Base-by-base conservation (phyloP, 2,329 filamentous ascomycete genomes). In the Verticillium klebahnii region DNA sequence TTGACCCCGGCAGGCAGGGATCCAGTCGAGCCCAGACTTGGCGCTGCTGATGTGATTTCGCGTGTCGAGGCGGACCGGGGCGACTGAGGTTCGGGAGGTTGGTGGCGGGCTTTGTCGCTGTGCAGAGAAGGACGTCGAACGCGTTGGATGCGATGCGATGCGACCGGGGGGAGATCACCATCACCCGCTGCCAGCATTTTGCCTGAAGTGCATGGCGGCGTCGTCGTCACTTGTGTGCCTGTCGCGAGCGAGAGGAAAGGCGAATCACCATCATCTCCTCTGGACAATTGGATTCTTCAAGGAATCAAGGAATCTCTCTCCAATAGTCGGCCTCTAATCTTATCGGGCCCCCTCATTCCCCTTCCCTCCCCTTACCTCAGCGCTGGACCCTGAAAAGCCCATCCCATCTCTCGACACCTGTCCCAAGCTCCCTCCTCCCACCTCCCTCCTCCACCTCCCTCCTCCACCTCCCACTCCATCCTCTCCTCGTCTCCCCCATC, bases 401-500 rank as follows among this genome's bases (percentile, higher is more conserved):
- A 37, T 55, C 56, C 31, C 55, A 23, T 29, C 56, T 58, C 45
- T 40, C 59, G 63, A 67, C 62, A 67, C 55, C 40, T 62, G 60
- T 59, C 62, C 37, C 37, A 37, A 60, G 34, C 32, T 60, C 58
- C 59, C 61, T 58, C 60, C 55, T 34, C 58, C 59, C 61, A 59
- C 60, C 54, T 34, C 58, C 59, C 62, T 50, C 40, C n/a, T 36
- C 34, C 34, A 36, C 34, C 40, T 50, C 40, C 19, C 7, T n/a
- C n/a, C n/a, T 36, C 34, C 34, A 36, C 34, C 40, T 50, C 40
- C 19, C 7, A 9, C 40, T 50, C 40, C 40, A 50, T 23, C n/a
- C 23, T 50, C 40, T 50, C 40, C 19, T 25, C 25, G 25, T 25
- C n/a, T n/a, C 23, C 40, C 40, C 8, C 40, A 29, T 36, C 25